phyloP scores from a whole-genome alignment of 768 basidiomycete species.

The Mycena vitilis region DNA sequence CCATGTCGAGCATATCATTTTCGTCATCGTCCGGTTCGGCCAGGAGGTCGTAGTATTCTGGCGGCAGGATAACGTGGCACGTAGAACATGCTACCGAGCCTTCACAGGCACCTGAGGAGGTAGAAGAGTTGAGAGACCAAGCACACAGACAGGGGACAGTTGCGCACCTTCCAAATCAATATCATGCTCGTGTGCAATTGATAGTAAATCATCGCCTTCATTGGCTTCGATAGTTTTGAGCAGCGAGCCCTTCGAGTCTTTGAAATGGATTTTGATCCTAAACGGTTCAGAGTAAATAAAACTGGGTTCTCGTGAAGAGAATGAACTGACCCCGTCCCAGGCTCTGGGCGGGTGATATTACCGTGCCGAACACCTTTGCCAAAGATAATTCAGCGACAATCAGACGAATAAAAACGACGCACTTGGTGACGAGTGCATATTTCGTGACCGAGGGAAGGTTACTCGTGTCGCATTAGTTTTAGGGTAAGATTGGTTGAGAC shows the following conservation, averaged over 20 bases:
- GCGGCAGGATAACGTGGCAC: slow-evolving; percentile 90
- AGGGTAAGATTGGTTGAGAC: slow-evolving; percentile 3
- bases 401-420: slow-evolving; percentile 1
- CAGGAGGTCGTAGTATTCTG: slow-evolving; percentile 85
- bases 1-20: slow-evolving; percentile 98
- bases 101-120: slow-evolving; percentile 88
- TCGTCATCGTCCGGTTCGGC: slow-evolving; percentile 98
- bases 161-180: slow-evolving; percentile 91
- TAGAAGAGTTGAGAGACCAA: slow-evolving; percentile 6
- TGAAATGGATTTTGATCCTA: slow-evolving; percentile 92
- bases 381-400: neutral
- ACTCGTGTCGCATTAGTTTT: neutral
- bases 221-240: slow-evolving; percentile 92
- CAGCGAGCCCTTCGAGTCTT: slow-evolving; percentile 85
- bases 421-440: slow-evolving; percentile 31
- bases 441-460: slow-evolving; percentile 22
- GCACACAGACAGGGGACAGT: neutral
- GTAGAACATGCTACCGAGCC: slow-evolving; percentile 97
- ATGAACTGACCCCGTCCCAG: slow-evolving; percentile 72
- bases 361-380: slow-evolving; percentile 56
- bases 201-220: slow-evolving; percentile 93
- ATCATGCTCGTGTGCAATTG: slow-evolving; percentile 94
- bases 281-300: slow-evolving; percentile 21
- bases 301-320: neutral
- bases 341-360: slow-evolving; percentile 66